Conservation (phyloP, 805 yeast species). For the Yarrowia hollandica region DNA sequence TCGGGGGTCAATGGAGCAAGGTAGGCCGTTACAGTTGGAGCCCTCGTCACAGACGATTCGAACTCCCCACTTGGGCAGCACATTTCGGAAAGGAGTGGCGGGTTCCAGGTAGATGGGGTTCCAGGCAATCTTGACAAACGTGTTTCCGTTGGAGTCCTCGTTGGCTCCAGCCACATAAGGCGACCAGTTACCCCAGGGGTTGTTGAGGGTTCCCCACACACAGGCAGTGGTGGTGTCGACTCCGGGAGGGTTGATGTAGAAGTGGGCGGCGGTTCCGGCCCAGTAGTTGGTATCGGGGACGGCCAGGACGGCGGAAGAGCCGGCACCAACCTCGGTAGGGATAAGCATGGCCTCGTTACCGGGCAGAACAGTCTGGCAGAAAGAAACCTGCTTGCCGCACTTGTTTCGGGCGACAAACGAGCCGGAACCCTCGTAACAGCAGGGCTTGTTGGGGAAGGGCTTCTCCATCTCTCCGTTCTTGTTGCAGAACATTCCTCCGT, state of each 20-base stretch:
- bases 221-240: conserved; percentile 74
- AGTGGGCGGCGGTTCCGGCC: conserved; percentile 86
- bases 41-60: conserved; percentile 71
- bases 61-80: conserved; percentile 67
- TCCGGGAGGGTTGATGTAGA: conserved; percentile 82
- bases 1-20: conserved; percentile 81
- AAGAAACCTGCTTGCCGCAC: conserved; percentile 63
- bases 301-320: conserved; percentile 57
- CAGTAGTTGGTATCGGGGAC: conserved; percentile 79
- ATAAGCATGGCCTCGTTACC: conserved; percentile 94
- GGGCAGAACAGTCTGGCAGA: conserved; percentile 91
- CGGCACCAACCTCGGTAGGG: conserved; percentile 67
- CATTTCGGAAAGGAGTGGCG: conserved; percentile 52
- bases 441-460: conserved; percentile 56
- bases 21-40: conserved; percentile 66
- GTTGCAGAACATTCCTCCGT: conserved; percentile 83
- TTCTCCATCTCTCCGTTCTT: conserved; percentile 64
- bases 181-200: conserved; percentile 86
- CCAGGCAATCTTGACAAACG: conserved; percentile 87
- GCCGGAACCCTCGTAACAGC: conserved; percentile 78
- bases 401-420: conserved; percentile 63
- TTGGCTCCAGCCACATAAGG: conserved; percentile 94
- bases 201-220: conserved; percentile 71
- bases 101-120: conserved; percentile 77
- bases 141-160: conserved; percentile 65